Base-by-base conservation (phyloP, 139 green algal genomes). In the Haematococcus lacustris region DNA sequence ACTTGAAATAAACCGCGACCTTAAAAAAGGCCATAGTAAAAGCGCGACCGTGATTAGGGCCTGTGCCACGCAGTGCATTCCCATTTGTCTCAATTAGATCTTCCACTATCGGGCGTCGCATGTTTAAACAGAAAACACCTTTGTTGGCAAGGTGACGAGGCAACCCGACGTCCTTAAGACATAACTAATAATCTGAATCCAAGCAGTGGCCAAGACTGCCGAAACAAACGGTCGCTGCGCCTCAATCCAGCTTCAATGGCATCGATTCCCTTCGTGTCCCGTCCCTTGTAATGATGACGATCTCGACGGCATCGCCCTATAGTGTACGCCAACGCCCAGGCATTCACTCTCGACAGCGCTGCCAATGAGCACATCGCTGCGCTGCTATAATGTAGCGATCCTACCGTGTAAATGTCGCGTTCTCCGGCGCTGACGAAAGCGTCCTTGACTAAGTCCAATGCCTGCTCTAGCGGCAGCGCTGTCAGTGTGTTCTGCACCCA, bases 371-470 rank as follows among this genome's bases (percentile, higher is more conserved):
- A 63, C 4, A 63, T 7, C 23, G 53, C 53, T 63, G 17, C 21
- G 13, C 17, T 34, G 53, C 32, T 4, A 7, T 34, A 7, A 40
- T 6, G 32, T 66, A 30, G n/a, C 38, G 32, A 23, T 3, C 80
- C 28, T 47, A 94, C 92, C 71, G 94, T 98, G 86, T 97, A 99
- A 71, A 99, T 99, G 81, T 99, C 95, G 1, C 95, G 77, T 84
- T 99, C 95, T 1, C 90, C 93, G 2, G 95, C 95, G 1, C 89
- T 88, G n/a, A 96, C 89, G 79, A 99, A 98, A 7, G 88, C 89
- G 64, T 93, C 92, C 78, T 98, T 98, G 23, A 99, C 86, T 59
- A 98, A 78, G 76, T 99, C 95, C 41, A 98, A 73, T 0, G 94
- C 94, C 73, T 96, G 78, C 32, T 91, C 86, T 72, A 92, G 69